phyloP scores from a whole-genome alignment of 2,329 filamentous ascomycete species.

The Blastomyces emzantsi region DNA sequence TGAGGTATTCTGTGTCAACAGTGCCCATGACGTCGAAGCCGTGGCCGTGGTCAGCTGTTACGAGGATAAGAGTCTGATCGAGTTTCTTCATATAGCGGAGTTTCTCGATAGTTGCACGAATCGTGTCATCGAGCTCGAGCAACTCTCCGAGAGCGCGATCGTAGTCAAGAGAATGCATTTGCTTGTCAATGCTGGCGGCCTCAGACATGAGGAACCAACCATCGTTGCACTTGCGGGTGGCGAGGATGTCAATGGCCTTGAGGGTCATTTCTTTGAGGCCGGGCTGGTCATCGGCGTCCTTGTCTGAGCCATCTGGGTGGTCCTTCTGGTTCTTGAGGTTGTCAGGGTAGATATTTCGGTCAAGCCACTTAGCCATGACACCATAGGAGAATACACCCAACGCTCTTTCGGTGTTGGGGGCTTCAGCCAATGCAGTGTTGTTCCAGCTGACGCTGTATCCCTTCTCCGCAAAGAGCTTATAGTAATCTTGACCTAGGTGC shows the following conservation, averaged over 20 bases:
- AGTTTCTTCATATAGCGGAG: constrained; percentile 57
- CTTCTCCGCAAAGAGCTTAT: constrained; percentile 58
- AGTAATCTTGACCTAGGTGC: constrained; percentile 64
- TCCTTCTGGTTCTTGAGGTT: constrained; percentile 60
- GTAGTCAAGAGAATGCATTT: constrained; percentile 81
- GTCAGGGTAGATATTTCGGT: constrained; percentile 68
- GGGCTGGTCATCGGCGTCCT: constrained; percentile 62
- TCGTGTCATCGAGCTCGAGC: constrained; percentile 74
- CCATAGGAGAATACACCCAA: constrained; percentile 69
- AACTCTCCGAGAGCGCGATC: constrained; percentile 77
- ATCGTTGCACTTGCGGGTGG: constrained; percentile 54
- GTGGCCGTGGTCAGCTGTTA: constrained; percentile 83
- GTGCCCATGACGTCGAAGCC: constrained; percentile 80
- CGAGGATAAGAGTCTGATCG: constrained; percentile 67
- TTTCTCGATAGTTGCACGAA: constrained; percentile 63
- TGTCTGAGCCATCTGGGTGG: constrained; percentile 56
- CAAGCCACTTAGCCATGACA: constrained; percentile 76
- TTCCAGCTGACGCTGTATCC: constrained; percentile 65
- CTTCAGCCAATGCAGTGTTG: constrained; percentile 58
- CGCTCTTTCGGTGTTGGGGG: constrained; percentile 51
- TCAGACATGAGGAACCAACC: constrained; percentile 87
- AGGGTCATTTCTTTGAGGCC: constrained; percentile 84
- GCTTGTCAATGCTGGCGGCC: constrained; percentile 78
- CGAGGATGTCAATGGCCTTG: constrained; percentile 74
- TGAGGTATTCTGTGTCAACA: constrained; percentile 70